Evolutionary conservation across 345 rosid species (phyloP).

Genomic region (Lagerstroemia speciosa): DNA sequence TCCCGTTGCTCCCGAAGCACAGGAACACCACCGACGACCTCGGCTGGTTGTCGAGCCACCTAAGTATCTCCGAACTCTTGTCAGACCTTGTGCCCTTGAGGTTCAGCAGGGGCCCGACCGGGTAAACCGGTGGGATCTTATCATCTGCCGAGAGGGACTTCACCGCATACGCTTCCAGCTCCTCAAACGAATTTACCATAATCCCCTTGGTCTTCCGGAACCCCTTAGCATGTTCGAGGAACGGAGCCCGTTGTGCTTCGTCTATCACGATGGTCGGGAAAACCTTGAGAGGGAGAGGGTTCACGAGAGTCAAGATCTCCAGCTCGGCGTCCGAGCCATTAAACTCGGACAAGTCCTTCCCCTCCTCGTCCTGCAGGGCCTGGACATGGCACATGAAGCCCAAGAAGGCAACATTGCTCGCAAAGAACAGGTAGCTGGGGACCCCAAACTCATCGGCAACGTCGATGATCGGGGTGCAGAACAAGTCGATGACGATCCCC

Average conservation of each 20-base stretch:
- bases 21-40: conserved; percentile 42
- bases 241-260: background rate
- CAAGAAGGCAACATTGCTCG: conserved; percentile 33
- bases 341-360: conserved; percentile 14
- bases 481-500: conserved; percentile 48
- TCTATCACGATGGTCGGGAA: conserved; percentile 14
- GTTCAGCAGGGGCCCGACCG: conserved; percentile 45
- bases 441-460: conserved; percentile 32
- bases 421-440: conserved; percentile 41
- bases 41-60: conserved; percentile 53
- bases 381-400: conserved; percentile 16
- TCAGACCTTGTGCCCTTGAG: conserved; percentile 8
- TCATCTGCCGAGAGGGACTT: conserved; percentile 5
- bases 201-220: conserved; percentile 29
- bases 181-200: conserved; percentile 34
- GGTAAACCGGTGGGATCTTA: conserved; percentile 25
- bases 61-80: conserved; percentile 14
- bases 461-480: conserved; percentile 39
- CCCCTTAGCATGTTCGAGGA: background rate
- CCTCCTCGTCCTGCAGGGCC: conserved; percentile 13
- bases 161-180: conserved; percentile 34
- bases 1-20: conserved; percentile 66
- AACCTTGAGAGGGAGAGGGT: conserved; percentile 27
- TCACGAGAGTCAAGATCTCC: conserved; percentile 22
- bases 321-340: conserved; percentile 26